Conservation (phyloP, 208 protist genomes). For the Trypanosoma grayi region DNA sequence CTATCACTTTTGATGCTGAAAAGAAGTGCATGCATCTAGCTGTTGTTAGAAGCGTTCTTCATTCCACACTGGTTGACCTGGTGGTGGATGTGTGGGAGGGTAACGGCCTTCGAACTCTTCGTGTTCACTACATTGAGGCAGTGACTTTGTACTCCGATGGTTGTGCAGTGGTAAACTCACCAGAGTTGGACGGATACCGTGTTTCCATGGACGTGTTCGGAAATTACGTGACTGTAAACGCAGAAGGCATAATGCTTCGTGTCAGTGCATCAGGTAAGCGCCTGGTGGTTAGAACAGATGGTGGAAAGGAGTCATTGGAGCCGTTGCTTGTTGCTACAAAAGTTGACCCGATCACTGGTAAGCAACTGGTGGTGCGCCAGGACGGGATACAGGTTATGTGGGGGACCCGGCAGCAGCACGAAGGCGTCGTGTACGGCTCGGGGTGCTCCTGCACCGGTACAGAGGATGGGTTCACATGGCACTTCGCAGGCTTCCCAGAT, state of each 20-base stretch:
- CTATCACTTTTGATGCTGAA: slow-evolving; percentile 1
- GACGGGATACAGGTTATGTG: slow-evolving; percentile 14
- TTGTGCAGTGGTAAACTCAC: slow-evolving; percentile 37
- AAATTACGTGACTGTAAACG: slow-evolving; percentile 32
- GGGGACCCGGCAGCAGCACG: background rate
- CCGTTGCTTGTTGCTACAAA: background rate
- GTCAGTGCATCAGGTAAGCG: slow-evolving; percentile 20
- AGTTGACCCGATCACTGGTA: slow-evolving; percentile 2
- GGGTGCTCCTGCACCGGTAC: slow-evolving; percentile 1
- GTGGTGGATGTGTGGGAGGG: slow-evolving; percentile 39
- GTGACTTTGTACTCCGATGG: slow-evolving; percentile 45
- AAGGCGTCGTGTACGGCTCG: slow-evolving; percentile 1
- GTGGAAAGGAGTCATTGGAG: slow-evolving; percentile 9
- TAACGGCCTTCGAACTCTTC: slow-evolving; percentile 18
- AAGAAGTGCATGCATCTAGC: slow-evolving; percentile 17
- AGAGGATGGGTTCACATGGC: slow-evolving; percentile 5
- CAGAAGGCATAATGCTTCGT: slow-evolving; percentile 12
- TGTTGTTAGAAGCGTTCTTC: slow-evolving; percentile 7
- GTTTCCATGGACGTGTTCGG: slow-evolving; percentile 47
- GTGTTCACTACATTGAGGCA: slow-evolving; percentile 22
- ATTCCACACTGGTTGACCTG: slow-evolving; percentile 22
- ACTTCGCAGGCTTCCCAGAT: slow-evolving; percentile 12
- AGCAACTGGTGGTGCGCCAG: slow-evolving; percentile 2
- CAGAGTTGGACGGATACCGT: slow-evolving; percentile 28
- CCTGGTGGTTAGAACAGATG: background rate